A percentile compares a stretch with the other conserved stretches of the same genome.
Evolutionary conservation across 208 protist genomes (phyloP).

Genomic region (Trichomonas tenax): DNA sequence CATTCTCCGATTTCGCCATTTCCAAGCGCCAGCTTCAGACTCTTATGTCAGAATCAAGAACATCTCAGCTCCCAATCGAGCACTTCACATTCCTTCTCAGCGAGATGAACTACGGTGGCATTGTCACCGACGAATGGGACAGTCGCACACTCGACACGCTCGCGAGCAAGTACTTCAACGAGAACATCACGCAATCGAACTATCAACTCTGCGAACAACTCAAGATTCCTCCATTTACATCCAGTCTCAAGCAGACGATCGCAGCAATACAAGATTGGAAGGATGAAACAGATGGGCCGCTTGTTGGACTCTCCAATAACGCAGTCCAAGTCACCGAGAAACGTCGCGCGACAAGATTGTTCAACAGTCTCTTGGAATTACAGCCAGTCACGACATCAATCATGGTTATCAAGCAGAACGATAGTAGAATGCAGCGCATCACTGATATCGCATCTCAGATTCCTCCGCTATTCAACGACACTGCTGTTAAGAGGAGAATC

Average conservation of each 20-base stretch:
- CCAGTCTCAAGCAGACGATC: not conserved
- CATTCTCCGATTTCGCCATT: conserved; percentile 81
- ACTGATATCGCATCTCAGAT: not conserved
- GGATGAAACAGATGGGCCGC: not conserved
- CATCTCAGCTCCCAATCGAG: conserved; percentile 68
- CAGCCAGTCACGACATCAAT: not conserved
- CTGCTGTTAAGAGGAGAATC: not conserved
- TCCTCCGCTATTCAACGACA: not conserved
- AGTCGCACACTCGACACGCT: conserved; percentile 81
- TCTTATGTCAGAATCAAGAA: conserved; percentile 76
- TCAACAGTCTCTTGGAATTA: not conserved
- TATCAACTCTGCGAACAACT: conserved; percentile 58
- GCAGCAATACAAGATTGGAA: not conserved
- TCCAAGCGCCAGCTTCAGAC: conserved; percentile 79
- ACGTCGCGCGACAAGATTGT: not conserved
- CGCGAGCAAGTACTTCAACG: conserved; percentile 42
- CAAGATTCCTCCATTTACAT: not conserved
- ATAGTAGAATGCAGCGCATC: not conserved
- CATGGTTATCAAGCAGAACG: not conserved
- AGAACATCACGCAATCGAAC: not conserved
- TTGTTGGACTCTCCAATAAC: not conserved
- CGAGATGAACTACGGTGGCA: conserved; percentile 96
- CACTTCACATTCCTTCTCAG: conserved; percentile 94
- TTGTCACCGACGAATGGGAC: conserved; percentile 95
- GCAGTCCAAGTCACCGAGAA: not conserved